Evolutionary conservation across 2,329 filamentous ascomycete species (phyloP).

Genomic region (Fusarium robinianum): DNA sequence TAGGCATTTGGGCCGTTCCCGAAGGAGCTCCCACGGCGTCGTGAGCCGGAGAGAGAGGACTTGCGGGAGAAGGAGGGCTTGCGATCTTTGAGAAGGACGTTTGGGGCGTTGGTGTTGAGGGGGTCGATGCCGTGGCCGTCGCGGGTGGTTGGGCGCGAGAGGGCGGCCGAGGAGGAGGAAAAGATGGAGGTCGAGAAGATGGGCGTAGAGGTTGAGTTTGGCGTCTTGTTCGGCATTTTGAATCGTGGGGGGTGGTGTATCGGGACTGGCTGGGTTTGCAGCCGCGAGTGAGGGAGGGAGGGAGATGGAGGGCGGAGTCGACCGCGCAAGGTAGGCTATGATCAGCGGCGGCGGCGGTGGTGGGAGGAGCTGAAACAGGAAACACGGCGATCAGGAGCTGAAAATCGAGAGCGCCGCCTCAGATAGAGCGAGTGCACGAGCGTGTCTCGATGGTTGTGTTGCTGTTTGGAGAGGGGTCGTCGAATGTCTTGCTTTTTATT

Average conservation of each 20-base stretch:
- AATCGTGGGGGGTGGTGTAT: background rate
- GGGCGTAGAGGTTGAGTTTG: constrained; percentile 38
- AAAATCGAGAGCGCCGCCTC: too few species aligned
- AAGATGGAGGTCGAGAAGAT: constrained; percentile 46
- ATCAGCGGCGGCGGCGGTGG: too few species aligned
- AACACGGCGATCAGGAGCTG: too few species aligned
- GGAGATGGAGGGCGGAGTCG: too few species aligned
- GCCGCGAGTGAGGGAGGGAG: constrained; percentile 48
- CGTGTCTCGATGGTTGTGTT: too few species aligned
- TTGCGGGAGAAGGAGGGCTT: constrained; percentile 60
- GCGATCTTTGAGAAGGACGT: constrained; percentile 51
- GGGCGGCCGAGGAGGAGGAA: constrained; percentile 39
- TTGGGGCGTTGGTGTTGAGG: constrained; percentile 30
- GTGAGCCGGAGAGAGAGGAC: constrained; percentile 55
- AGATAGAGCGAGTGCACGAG: too few species aligned
- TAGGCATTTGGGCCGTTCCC: constrained; percentile 44
- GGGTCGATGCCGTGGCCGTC: constrained; percentile 42
- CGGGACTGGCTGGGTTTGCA: constrained; percentile 3
- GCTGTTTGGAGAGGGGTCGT: too few species aligned
- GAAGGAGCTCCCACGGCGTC: constrained; percentile 47
- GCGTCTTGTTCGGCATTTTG: constrained; percentile 34
- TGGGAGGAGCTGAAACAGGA: too few species aligned
- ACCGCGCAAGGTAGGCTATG: too few species aligned
- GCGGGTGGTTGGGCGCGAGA: constrained; percentile 44
- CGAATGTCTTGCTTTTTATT: too few species aligned